These are phyloP conservation scores for Cicer chorassanicum DNA, from an alignment of 306 rosid genomes.

Conservation along the genomic window DNA sequence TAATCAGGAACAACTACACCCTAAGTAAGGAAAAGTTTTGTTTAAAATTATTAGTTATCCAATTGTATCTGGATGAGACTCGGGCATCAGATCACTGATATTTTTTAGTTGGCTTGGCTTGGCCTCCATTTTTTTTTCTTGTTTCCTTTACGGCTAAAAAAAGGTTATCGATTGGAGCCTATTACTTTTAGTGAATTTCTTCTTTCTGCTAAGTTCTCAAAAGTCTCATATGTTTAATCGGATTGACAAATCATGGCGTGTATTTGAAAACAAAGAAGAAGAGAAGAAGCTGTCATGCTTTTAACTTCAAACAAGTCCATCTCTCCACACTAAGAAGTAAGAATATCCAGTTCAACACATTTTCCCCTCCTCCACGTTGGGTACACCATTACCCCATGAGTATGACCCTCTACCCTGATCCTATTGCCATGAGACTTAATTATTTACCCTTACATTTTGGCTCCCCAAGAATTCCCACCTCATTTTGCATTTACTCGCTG, in stretches of 20 bases:
- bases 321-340: not conserved
- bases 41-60: not conserved
- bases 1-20: conserved; percentile 11
- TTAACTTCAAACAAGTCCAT: too few relatives aligned
- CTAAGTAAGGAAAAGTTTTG: not conserved
- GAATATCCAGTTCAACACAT: not conserved
- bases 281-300: too few relatives aligned
- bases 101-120: not conserved
- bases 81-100: not conserved
- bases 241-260: too few relatives aligned
- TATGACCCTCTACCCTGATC: not conserved
- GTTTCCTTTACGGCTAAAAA: not conserved
- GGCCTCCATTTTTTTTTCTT: not conserved
- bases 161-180: not conserved
- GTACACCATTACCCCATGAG: not conserved
- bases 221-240: too few relatives aligned
- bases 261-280: too few relatives aligned
- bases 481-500: not conserved
- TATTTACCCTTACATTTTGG: not conserved
- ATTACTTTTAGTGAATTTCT: too few relatives aligned
- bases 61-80: not conserved
- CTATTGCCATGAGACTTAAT: not conserved
- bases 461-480: not conserved
- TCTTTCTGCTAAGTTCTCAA: too few relatives aligned
- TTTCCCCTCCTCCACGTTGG: not conserved